Evolutionary conservation across 2,329 filamentous ascomycete genomes (phyloP), one percentile per base, ranked within the genome.

Genomic region (Beauveria rudraprayagi): DNA sequence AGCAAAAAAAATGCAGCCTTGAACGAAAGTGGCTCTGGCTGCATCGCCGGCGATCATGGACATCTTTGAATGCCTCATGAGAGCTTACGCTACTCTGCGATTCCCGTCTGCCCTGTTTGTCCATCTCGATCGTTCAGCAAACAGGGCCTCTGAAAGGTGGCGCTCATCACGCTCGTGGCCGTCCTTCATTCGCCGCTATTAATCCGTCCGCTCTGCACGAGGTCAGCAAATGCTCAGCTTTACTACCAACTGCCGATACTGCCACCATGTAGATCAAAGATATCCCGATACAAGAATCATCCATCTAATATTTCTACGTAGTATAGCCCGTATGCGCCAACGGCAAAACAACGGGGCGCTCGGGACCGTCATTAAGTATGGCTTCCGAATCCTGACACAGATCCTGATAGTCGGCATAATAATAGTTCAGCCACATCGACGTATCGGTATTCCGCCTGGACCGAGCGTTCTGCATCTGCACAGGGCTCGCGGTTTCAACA

Each of bases 381-480:
- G 22, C 24, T 26, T 56, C 9, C 40, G 50, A 22, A 19, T 40
- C 30, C 16, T 22, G 10, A 14, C 34, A 37, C 5, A 14, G 11
- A 34, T 24, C 50, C 19, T 53, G 34, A 37, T 37, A 22, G 26
- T 56, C 8, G 48, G 26, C 48, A 59, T 51, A 37, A 43, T 43
- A 17, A n/a, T 16, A 37, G 34, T 17, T 50, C 56, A 53, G 56
- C 56, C 56, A 44, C 56, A 59, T 56, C 54, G 40, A 46, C 26
- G 34, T 10, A 48, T 51, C 26, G 17, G n/a, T 19, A 9, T 59
- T 44, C 56, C 24, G 48, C 37, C 37, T 48, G 56, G 47, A 26
- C 56, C 56, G 40, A 46, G 40, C 48, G 34, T 59, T n/a, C 40
- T 41, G 44, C 47, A 46, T 52, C 47, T 22, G 3, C 22, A 8